Base-by-base conservation (phyloP, 2,329 filamentous ascomycete species). In the Colletotrichum tamarilloi region DNA sequence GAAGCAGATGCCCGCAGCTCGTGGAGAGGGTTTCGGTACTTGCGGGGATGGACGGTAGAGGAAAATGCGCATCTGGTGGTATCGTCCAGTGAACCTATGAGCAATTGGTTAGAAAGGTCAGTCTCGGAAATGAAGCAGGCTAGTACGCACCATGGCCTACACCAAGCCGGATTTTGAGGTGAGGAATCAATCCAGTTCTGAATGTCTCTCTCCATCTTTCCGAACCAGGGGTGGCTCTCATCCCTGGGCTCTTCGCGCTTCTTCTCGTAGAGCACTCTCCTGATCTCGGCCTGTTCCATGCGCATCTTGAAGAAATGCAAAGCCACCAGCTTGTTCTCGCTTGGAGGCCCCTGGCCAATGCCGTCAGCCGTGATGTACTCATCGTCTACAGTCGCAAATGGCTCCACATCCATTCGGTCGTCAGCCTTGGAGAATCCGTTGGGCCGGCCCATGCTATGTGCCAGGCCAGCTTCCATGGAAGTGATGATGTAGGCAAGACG, bases 271-370 rank as follows among this genome's bases (percentile, higher is more conserved):
- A 98, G 86, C 7, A 92, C 92, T 71, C 95, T 90, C 70, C 95
- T 89, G 56, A 98, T 97, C 82, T 98, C 96, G 16, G 95, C 91
- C 80, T 98, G 95, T 14, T 95, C 86, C 71, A 97, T 83, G 68
- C 95, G 89, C 94, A 98, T 97, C 80, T 94, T 96, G 85, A 95
- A 95, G 78, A 97, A 97, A 81, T 99, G 96, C 74, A 98, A 95
- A 2, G 95, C 92, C 30, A 97, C 92, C 77, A 94, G 90, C 81
- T 99, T 99, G 79, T 94, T 94, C 76, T 95, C 88, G 49, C 94
- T 94, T 1, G 90, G 87, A 5, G 92, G 92, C 1, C 92, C 93
- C 0, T 92, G 88, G 26, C 91, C 85, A 69, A 98, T 93, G 3
- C 95, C 95, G 42, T 92, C 87, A 2, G 90, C 86, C 1, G 92